A percentile compares a stretch with the other conserved stretches of the same genome.
Conservation (phyloP, 441 rosid genomes). For the Brassica hybrid region DNA sequence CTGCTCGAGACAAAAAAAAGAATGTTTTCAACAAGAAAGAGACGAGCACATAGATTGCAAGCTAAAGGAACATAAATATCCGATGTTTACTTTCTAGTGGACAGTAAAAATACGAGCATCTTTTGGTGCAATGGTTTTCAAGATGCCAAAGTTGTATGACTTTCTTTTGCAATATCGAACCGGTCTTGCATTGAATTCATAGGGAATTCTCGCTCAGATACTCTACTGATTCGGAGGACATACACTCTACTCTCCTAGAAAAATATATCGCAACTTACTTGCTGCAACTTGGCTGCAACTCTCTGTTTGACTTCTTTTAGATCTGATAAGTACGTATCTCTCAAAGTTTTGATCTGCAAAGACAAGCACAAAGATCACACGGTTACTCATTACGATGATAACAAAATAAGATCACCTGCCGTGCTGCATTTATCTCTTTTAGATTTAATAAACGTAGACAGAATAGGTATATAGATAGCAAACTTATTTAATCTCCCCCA, state of each 20-base stretch:
- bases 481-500: no score
- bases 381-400: slow-evolving; percentile 25
- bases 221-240: slow-evolving; percentile 12
- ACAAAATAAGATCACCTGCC: neutral
- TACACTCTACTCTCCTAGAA: slow-evolving; percentile 4
- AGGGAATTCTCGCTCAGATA: neutral
- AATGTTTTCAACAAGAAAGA: slow-evolving; percentile 19
- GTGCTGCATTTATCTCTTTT: slow-evolving; percentile 13
- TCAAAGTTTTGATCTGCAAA: slow-evolving; percentile 79
- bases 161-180: slow-evolving; percentile 18
- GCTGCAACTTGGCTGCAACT: slow-evolving; percentile 70
- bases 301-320: slow-evolving; percentile 81
- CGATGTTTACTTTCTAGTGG: slow-evolving; percentile 16
- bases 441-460: neutral
- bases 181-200: slow-evolving; percentile 13
- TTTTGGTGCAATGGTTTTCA: neutral
- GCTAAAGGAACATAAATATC: slow-evolving; percentile 29
- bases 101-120: slow-evolving; percentile 20
- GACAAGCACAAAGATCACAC: slow-evolving; percentile 34
- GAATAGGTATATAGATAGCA: slow-evolving; percentile 8
- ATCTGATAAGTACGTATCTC: slow-evolving; percentile 72
- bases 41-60: slow-evolving; percentile 22
- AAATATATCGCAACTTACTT: slow-evolving; percentile 51
- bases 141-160: slow-evolving; percentile 15
- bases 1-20: slow-evolving; percentile 44